Evolutionary conservation across 2,329 filamentous ascomycete species (phyloP), one percentile per base, ranked within the genome.

Genomic region (Pyrenochaeta sp.): DNA sequence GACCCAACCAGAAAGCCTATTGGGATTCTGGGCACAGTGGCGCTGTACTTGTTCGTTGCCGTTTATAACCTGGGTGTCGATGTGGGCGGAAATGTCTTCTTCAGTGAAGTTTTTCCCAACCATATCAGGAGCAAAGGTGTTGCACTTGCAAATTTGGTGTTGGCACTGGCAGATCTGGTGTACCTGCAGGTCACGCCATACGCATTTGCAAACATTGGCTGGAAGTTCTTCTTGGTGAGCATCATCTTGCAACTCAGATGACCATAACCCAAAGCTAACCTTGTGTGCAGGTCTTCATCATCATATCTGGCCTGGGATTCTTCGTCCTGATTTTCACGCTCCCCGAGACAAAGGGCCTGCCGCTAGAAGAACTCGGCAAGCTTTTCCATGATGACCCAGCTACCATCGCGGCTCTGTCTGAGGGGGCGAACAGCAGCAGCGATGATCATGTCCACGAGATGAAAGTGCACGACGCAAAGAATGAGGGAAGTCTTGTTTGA

Each of bases 131-230:
- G 59, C 0, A 69, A 71, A 41, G 64, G 66, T n/a, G 57, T 66
- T 14, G 63, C 58, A 32, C 49, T 65, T 10, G 56, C 54, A n/a
- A 58, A 66, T 33, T 61, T 64, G 7, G 64, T 61, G 4, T 45
- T 68, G n/a, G 60, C 61, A 20, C 76, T 78, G 48, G 82, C 77
- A 59, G 75, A 71, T 37, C 61, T 71, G 10, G 54, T 73, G 3
- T 71, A 67, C 40, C 50, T 69, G 1, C 68, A 72, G 48, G 65
- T 61, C 1, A 67, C 69, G 2, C 62, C 68, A 1, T 72, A 66
- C 3, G 72, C 71, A 2, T 73, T 74, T 46, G 62, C 57, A 1
- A 69, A 65, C 15, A 71, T 74, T 37, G 64, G 64, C 7, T 72
- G 70, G 66, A 67, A 60, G 9, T 75, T 68, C 49, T 74, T 70